Evolutionary conservation across 495 filamentous ascomycete genomes (phyloP), one percentile per base, ranked within the genome.

Genomic region (Neurospora tetrasperma): DNA sequence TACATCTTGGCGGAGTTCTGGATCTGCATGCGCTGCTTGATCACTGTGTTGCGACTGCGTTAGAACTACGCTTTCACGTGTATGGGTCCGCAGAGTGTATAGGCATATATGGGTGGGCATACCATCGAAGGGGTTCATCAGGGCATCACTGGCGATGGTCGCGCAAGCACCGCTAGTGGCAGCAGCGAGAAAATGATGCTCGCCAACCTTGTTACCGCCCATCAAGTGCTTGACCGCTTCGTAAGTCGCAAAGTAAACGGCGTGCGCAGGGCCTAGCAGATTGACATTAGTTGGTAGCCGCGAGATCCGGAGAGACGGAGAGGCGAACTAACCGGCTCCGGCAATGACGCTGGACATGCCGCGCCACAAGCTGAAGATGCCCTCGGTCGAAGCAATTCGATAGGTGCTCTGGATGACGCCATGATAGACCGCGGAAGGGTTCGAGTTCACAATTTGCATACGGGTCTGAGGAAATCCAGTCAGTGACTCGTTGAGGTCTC

Each of bases 101-200:
- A 59, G 2, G 48, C 35, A 42, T 9, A 11, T 14, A 41, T 35
- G 35, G 66, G 41, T 66, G n/a, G 62, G 80, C 88, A 79, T 86
- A 97, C 94, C 94, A 85, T 99, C 96, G 81, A 99, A 99, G 40
- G 96, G 96, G 81, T 98, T 99, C 96, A 99, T 99, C 69, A 99
- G 86, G 44, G 96, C 96, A 85, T 99, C 96, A 78, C 94, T 97
- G 42, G 94, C 93, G 78, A 98, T 97, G 0, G 96, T 98, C 70
- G 96, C 96, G 75, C 92, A 91, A 72, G 95, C 95, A 79, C 96
- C 96, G 79, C 94, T 96, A 70, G 92, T 88, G 44, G 94, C 95
- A 76, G 94, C 93, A 80, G 96, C 96, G 54, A 98, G 83, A 11
- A 96, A 94, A 80, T 99, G 96, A 81, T 99, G 95, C 48, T 92